phyloP scores from a whole-genome alignment of 1,284 basidiomycete genomes.

The Naganishia sp. region DNA sequence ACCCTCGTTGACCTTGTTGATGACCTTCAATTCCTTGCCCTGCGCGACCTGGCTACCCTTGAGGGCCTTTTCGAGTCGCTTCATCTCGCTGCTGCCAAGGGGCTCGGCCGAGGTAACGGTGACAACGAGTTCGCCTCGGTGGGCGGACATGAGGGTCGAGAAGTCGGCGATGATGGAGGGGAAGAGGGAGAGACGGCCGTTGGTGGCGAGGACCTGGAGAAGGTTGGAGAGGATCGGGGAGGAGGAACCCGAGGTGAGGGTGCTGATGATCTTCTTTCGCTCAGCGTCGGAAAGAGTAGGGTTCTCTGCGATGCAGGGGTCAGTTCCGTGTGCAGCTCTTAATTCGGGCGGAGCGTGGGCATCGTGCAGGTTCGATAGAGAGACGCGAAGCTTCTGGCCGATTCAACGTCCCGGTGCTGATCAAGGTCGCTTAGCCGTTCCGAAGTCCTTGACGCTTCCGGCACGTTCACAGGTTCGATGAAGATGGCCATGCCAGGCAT shows the following conservation, averaged over 20 bases:
- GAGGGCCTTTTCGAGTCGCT: conserved; percentile 77
- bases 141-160: conserved; percentile 80
- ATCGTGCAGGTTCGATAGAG: neutral
- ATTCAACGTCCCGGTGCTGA: no score
- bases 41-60: conserved; percentile 81
- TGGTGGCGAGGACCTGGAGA: conserved; percentile 85
- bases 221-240: conserved; percentile 88
- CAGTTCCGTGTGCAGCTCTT: neutral
- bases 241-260: conserved; percentile 67
- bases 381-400: neutral
- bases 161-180: conserved; percentile 88
- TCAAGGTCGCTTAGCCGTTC: no score
- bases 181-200: conserved; percentile 84
- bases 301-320: conserved; percentile 58
- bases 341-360: neutral
- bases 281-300: conserved; percentile 84
- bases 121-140: conserved; percentile 92
- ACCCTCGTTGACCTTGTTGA: conserved; percentile 89
- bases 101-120: conserved; percentile 84
- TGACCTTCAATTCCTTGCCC: conserved; percentile 80
- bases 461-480: no score
- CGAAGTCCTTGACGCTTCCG: no score
- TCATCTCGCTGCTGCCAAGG: conserved; percentile 63
- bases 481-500: no score
- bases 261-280: conserved; percentile 67